Evolutionary conservation across 2,329 filamentous ascomycete species (phyloP).

Genomic region (Fusarium tupiense): DNA sequence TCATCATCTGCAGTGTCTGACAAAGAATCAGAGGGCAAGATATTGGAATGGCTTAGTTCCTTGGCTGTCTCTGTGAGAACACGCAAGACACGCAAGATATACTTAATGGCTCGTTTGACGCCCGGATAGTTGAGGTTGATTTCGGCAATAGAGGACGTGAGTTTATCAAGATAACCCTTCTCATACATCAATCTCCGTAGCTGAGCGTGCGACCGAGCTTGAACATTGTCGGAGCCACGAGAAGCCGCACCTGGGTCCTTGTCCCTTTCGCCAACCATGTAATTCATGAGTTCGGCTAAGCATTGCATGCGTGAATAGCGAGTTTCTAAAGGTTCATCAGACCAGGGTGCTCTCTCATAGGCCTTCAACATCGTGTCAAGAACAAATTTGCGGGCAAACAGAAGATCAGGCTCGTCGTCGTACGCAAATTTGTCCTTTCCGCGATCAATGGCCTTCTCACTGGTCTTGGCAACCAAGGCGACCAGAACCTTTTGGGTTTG

Average conservation of each 20-base stretch:
- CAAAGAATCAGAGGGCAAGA: conserved; percentile 73
- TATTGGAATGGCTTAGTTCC: conserved; percentile 81
- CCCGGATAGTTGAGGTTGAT: conserved; percentile 95
- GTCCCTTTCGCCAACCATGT: conserved; percentile 86
- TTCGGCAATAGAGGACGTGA: conserved; percentile 93
- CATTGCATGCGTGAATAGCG: conserved; percentile 90
- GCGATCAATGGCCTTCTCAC: conserved; percentile 74
- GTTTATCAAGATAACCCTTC: conserved; percentile 89
- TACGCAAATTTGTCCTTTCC: conserved; percentile 67
- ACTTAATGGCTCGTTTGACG: conserved; percentile 94
- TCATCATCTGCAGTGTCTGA: conserved; percentile 83
- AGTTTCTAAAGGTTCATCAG: conserved; percentile 81
- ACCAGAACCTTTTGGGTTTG: conserved; percentile 90
- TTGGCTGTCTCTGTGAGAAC: conserved; percentile 88
- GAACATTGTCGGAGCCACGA: conserved; percentile 52
- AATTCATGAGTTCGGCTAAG: conserved; percentile 90
- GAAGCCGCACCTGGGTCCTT: conserved; percentile 62
- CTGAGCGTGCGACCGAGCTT: conserved; percentile 76
- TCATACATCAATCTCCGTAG: conserved; percentile 97
- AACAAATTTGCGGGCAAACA: conserved; percentile 94
- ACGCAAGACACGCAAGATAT: conserved; percentile 90
- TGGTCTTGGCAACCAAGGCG: conserved; percentile 87
- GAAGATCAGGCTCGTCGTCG: conserved; percentile 83
- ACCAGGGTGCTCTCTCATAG: conserved; percentile 86
- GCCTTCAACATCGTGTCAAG: conserved; percentile 91